Percentiles rank a stretch among this genome's conserved stretches.
Evolutionary conservation across 805 yeast species (phyloP).

Genomic region (Wickerhamiella brachini): DNA sequence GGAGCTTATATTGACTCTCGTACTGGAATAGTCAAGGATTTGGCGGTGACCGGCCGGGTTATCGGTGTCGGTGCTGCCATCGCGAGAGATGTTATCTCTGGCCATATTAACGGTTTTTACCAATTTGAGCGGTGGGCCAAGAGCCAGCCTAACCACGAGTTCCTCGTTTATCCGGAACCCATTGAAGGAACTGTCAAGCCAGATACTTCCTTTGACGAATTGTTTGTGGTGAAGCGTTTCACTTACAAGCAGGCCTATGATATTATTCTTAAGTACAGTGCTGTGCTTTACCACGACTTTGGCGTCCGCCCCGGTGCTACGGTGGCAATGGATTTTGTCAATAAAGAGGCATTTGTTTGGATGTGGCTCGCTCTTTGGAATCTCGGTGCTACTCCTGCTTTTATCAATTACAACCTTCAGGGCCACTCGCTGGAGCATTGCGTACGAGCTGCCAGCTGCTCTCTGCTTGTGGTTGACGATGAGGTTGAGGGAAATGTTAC

Average conservation of each 20-base stretch:
- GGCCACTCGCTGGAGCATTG: conserved; percentile 73
- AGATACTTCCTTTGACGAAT: conserved; percentile 28
- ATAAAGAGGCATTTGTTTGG: conserved; percentile 68
- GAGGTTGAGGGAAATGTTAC: conserved; percentile 42
- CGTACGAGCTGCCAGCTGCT: conserved; percentile 49
- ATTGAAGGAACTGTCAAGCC: conserved; percentile 19
- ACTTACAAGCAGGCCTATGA: conserved; percentile 61
- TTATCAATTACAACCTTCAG: conserved; percentile 65
- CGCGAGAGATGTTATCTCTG: conserved; percentile 7
- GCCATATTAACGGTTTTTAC: conserved; percentile 50
- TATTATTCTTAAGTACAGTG: conserved; percentile 50
- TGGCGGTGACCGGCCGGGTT: conserved; percentile 7
- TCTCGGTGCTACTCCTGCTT: conserved; percentile 79
- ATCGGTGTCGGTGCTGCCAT: conserved; percentile 3
- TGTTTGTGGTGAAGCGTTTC: conserved; percentile 45
- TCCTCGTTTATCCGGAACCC: conserved; percentile 51
- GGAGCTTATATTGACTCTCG: conserved; percentile 16
- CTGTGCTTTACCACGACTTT: conserved; percentile 46
- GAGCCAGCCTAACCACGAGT: conserved; percentile 37
- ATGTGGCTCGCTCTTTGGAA: conserved; percentile 84
- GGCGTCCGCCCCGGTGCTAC: conserved; percentile 53
- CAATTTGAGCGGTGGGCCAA: conserved; percentile 43
- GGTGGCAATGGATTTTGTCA: conserved; percentile 63
- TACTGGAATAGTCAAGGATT: conserved; percentile 10
- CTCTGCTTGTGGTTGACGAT: conserved; percentile 61